Base-by-base conservation (phyloP, 768 basidiomycete species). In the Panaeolus papilionaceus region DNA sequence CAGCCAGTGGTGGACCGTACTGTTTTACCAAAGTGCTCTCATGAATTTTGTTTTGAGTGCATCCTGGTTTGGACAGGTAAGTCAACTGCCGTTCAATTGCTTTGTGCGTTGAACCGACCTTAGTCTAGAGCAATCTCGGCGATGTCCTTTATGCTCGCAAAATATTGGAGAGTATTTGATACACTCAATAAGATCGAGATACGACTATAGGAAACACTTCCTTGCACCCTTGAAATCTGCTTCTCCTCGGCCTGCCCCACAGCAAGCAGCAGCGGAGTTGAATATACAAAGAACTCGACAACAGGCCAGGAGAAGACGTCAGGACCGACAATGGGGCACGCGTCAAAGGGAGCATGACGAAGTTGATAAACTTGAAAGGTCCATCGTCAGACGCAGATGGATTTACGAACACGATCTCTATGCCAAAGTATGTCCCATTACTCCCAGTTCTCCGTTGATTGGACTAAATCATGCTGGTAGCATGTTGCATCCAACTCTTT, bases 31-130 rank as follows among this genome's bases (percentile, higher is more conserved):
- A 84, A 82, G 8, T 98, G 96, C 77, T 92, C 93, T 1, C 96
- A 98, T 81, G 92, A 93, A 74, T 96, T 96, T 74, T 98, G 96
- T 73, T 97, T 97, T 71, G 92, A 94, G 66, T 98, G 96, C 76
- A 83, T 98, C 26, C 80, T 92, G 61, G 79, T 95, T 1, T 97
- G 95, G 96, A 86, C 92, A 64, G 90, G 93, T 93, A 68, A 71
- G 85, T 79, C 33, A 14, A 16, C 33, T 26, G 33, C 54, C 39
- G 6, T 63, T 20, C 7, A 61, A n/a, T 11, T 2, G 28, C 1
- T n/a, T 38, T 18, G n/a, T 38, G 20, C 28, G 28, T 47, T 64
- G 61, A 44, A 69, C 8, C 20, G 8, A 33, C 40, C 49, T 65
- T 38, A 28, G 37, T 64, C 65, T 68, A 93, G 92, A 87, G 40